Evolutionary conservation across 768 basidiomycete genomes (phyloP).

Genomic region (Neoboletus magnificus): DNA sequence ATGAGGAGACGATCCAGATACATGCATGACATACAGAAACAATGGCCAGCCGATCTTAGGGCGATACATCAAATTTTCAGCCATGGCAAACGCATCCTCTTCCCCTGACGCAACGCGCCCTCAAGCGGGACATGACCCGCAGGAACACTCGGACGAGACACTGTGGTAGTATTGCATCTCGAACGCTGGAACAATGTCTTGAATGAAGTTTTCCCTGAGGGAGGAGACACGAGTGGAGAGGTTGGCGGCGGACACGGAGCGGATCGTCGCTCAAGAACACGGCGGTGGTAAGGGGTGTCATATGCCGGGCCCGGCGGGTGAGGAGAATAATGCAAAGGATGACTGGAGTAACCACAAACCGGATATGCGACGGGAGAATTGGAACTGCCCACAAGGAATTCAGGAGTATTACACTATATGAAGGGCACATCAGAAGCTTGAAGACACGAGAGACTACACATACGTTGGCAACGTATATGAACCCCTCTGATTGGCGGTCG

Average conservation of each 20-base stretch:
- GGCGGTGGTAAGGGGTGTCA: slow-evolving; percentile 7
- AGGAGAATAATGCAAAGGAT: slow-evolving; percentile 13
- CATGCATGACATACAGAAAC: slow-evolving; percentile 23
- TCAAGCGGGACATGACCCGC: slow-evolving; percentile 20
- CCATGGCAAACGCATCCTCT: slow-evolving; percentile 31
- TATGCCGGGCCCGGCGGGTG: not conserved
- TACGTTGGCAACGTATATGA: slow-evolving; percentile 31
- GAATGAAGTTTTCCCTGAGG: slow-evolving; percentile 18
- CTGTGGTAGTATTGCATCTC: slow-evolving; percentile 20
- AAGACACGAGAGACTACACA: not conserved
- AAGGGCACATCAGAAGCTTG: not conserved
- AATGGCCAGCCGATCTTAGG: slow-evolving; percentile 2
- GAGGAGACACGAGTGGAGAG: slow-evolving; percentile 15
- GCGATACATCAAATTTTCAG: slow-evolving; percentile 26
- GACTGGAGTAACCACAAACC: slow-evolving; percentile 29
- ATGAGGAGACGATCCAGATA: slow-evolving; percentile 11
- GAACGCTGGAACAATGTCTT: slow-evolving; percentile 29
- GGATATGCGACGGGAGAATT: slow-evolving; percentile 31
- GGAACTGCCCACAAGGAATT: slow-evolving; percentile 32
- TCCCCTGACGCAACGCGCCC: slow-evolving; percentile 22
- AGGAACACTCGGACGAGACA: slow-evolving; percentile 13
- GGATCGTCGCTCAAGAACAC: slow-evolving; percentile 16
- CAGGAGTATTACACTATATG: slow-evolving; percentile 23
- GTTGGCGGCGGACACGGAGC: slow-evolving; percentile 14
- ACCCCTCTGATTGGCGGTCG: slow-evolving; percentile 12